A percentile compares a stretch with the other conserved stretches of the same genome.
Conservation (phyloP, 2,329 filamentous ascomycete species). For the Mollisiaceae sp. region DNA sequence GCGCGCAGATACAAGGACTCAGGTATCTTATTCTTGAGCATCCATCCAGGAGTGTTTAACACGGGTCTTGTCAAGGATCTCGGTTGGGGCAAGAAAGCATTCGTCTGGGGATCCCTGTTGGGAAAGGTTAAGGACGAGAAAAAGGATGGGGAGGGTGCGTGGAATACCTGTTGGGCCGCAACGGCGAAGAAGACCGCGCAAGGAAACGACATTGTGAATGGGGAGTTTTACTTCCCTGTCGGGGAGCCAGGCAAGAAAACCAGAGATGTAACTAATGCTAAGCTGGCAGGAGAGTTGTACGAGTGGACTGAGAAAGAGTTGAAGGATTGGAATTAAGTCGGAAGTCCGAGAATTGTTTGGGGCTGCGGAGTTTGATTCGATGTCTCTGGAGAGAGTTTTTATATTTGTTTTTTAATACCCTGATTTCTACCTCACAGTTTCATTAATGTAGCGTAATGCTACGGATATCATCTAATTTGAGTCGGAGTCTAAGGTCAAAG, state of each 20-base stretch:
- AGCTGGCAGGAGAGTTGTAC: conserved; percentile 41
- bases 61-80: conserved; percentile 22
- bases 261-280: conserved; percentile 32
- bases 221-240: conserved; percentile 45
- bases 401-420: too few species aligned
- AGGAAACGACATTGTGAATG: conserved; percentile 37
- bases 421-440: too few species aligned
- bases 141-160: conserved; percentile 42
- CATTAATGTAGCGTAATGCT: too few species aligned
- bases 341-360: not conserved
- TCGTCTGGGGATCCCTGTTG: conserved; percentile 14
- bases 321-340: not conserved
- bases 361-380: too few species aligned
- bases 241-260: conserved; percentile 37
- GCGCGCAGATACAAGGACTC: conserved; percentile 44
- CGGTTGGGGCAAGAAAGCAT: not conserved
- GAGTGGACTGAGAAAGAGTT: conserved; percentile 22
- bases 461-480: too few species aligned
- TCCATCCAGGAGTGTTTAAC: conserved; percentile 50
- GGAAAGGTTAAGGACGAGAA: conserved; percentile 17
- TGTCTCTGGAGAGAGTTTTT: too few species aligned
- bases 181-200: conserved; percentile 15
- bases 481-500: too few species aligned
- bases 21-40: conserved; percentile 43
- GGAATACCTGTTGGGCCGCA: conserved; percentile 49